Base-by-base conservation (phyloP, 2,329 filamentous ascomycete species). In the Didymosphaeria variabile region DNA sequence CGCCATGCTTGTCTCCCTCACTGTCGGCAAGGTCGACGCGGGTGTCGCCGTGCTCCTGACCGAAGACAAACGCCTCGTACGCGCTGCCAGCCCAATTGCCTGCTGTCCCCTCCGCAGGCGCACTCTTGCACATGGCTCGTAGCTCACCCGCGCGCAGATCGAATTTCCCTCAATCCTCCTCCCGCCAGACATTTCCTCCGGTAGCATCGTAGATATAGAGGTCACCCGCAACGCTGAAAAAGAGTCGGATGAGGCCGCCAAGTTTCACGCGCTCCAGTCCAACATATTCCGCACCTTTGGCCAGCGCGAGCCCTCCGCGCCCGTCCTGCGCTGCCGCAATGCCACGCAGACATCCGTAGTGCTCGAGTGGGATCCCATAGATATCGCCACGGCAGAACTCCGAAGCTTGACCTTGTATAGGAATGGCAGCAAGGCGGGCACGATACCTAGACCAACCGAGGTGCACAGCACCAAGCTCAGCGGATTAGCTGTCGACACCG, bases 291-390 rank as follows among this genome's bases (percentile, higher is more conserved):
- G 86, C 70, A 91, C 91, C 57, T 98, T 98, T 78, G 95, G 95
- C 70, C 88, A 91, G 67, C 84, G 87, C 62, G 90, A 92, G 59
- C 95, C 95, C 34, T 82, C 86, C 26, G 83, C 90, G 0, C 95
- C 95, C 8, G 80, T 91, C 54, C 88, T 99, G 38, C 92, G 93
- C 73, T 96, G 95, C 80, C 91, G 93, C 80, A 99, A 98, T 85
- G 94, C 94, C 58, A 99, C 95, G 0, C 95, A 99, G 81, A 99
- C 95, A n/a, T 96, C 92, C 31, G 91, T 98, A 49, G 95, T 99
- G 40, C 91, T 99, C 55, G 95, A 98, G 81, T 99, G 95, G 95
- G 95, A 98, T 67, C 93, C 94, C 36, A 91, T 99, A 74, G 87
- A 94, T 72, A 88, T 97, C 53, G 95, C 94, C 23, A 98, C 94